phyloP scores from a whole-genome alignment of 257 asterid species.

The Lantana camara region DNA sequence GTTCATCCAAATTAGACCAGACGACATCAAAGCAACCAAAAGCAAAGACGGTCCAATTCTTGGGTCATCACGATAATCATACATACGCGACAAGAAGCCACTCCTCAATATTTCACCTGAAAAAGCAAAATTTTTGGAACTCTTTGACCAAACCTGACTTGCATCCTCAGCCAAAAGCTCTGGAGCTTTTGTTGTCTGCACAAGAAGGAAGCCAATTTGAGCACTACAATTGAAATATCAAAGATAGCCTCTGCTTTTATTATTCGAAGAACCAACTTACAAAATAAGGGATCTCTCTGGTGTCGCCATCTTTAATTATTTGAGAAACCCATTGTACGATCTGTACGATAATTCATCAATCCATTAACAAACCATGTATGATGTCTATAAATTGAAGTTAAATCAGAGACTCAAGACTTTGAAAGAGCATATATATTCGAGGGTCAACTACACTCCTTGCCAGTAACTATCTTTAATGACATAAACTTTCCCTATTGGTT shows the following conservation, averaged over 20 bases:
- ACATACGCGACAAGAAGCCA: slow-evolving; percentile 34
- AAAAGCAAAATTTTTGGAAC: slow-evolving; percentile 49
- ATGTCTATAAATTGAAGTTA: slow-evolving; percentile 2
- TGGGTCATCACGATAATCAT: slow-evolving; percentile 70
- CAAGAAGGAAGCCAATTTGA: slow-evolving; percentile 18
- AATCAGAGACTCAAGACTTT: no score
- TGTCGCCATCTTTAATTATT: slow-evolving; percentile 86
- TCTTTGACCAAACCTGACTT: slow-evolving; percentile 60
- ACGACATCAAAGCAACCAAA: slow-evolving; percentile 71
- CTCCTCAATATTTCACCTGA: slow-evolving; percentile 48
- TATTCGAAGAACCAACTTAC: slow-evolving; percentile 51
- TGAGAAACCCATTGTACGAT: slow-evolving; percentile 79
- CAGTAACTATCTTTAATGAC: no score
- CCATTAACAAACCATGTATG: background rate
- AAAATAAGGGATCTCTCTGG: slow-evolving; percentile 83
- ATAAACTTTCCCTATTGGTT: no score
- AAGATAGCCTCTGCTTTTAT: background rate
- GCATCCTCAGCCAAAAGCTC: slow-evolving; percentile 83
- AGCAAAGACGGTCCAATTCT: slow-evolving; percentile 88
- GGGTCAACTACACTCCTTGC: no score
- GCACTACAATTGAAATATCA: slow-evolving; percentile 14
- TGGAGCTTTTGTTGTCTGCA: slow-evolving; percentile 86
- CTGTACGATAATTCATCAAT: slow-evolving; percentile 47
- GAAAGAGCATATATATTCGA: no score
- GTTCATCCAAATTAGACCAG: slow-evolving; percentile 66